phyloP scores from a whole-genome alignment of 306 rosid genomes.

The Gastrolobium bilobum region DNA sequence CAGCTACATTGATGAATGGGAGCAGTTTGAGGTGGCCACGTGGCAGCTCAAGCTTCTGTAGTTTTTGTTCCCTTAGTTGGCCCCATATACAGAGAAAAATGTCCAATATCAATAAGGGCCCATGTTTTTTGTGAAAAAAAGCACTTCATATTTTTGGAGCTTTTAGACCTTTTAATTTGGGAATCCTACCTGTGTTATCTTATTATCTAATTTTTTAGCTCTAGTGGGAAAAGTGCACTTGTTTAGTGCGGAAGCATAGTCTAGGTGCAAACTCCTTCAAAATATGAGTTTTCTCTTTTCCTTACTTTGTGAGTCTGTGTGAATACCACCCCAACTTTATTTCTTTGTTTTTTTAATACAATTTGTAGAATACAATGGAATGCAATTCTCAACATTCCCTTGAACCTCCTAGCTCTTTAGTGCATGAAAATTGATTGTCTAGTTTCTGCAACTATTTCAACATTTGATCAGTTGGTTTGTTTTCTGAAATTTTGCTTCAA shows the following conservation, averaged over 20 bases:
- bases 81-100: slow-evolving; percentile 58
- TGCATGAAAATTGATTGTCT: not conserved
- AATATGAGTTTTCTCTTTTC: not conserved
- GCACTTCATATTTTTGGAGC: slow-evolving; percentile 50
- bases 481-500: not conserved
- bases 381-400: not conserved
- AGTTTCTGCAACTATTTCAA: no score
- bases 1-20: slow-evolving; percentile 47
- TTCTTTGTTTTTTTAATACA: not conserved
- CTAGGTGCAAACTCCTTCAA: slow-evolving; percentile 51
- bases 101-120: slow-evolving; percentile 62
- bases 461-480: not conserved
- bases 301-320: not conserved
- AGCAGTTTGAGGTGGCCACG: slow-evolving; percentile 64
- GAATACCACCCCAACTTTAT: slow-evolving; percentile 13
- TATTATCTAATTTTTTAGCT: slow-evolving; percentile 32
- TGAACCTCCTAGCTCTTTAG: not conserved
- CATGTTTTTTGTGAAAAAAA: slow-evolving; percentile 49
- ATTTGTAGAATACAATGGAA: not conserved
- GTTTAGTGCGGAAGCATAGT: slow-evolving; percentile 34
- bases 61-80: slow-evolving; percentile 63
- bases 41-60: slow-evolving; percentile 68
- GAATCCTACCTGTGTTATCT: slow-evolving; percentile 28
- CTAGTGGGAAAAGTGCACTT: slow-evolving; percentile 44
- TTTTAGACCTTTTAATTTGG: slow-evolving; percentile 37